phyloP scores from a whole-genome alignment of 2,329 filamentous ascomycete genomes.

The Epichloe sibirici region DNA sequence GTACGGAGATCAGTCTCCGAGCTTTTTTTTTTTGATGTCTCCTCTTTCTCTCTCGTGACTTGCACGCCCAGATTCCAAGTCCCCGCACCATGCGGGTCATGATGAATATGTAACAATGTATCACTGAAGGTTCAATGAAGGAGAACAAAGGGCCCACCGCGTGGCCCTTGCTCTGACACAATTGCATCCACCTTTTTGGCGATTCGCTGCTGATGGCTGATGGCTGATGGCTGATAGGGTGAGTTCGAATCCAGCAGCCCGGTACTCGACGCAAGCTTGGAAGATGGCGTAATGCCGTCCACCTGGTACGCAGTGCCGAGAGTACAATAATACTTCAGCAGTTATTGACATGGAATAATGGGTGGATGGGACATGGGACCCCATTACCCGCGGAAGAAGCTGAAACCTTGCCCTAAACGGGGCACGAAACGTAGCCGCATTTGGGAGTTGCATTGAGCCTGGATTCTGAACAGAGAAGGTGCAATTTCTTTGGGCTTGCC shows the following conservation, averaged over 20 bases:
- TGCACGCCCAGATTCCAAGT: background rate
- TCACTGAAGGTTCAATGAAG: background rate
- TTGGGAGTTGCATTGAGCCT: background rate
- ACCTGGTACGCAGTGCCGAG: too few relatives aligned
- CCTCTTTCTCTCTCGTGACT: background rate
- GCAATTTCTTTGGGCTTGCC: background rate
- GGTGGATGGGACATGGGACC: background rate
- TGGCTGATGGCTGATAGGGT: too few relatives aligned
- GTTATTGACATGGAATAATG: too few relatives aligned
- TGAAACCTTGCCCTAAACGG: background rate
- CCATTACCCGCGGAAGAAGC: background rate
- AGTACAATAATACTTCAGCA: too few relatives aligned
- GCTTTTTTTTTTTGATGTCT: background rate
- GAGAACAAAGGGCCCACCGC: background rate
- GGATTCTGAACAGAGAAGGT: background rate
- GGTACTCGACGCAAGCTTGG: too few relatives aligned
- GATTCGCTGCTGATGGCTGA: too few relatives aligned
- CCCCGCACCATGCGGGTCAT: background rate
- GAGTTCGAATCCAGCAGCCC: too few relatives aligned
- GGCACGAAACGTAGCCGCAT: background rate
- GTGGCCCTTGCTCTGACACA: background rate
- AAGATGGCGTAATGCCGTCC: too few relatives aligned
- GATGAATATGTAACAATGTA: too few relatives aligned
- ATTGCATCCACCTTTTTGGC: too few relatives aligned
- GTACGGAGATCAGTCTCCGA: background rate